These are phyloP conservation scores for Psilocybe cyanescens DNA, from an alignment of 768 basidiomycete species.

Conservation along the genomic window DNA sequence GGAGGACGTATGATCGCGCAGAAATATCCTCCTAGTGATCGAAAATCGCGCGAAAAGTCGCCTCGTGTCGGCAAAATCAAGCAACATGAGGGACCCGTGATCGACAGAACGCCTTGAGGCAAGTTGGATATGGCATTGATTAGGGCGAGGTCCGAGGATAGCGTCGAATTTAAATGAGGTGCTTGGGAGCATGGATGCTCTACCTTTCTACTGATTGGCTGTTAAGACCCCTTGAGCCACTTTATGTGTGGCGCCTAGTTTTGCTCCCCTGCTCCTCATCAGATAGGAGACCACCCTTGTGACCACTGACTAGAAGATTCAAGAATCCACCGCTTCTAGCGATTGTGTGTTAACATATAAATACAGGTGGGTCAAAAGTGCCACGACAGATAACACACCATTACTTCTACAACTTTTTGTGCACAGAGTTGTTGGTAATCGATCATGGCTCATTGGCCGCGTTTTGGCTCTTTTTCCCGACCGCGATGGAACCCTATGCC, in stretches of 20 bases:
- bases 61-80: slow-evolving; percentile 26
- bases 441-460: slow-evolving; percentile 19
- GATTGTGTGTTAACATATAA: background rate
- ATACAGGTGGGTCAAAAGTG: background rate
- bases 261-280: background rate
- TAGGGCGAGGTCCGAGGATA: slow-evolving; percentile 24
- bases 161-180: slow-evolving; percentile 17
- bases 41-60: slow-evolving; percentile 7
- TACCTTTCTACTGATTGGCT: background rate
- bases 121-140: slow-evolving; percentile 10
- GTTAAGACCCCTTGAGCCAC: background rate
- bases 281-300: background rate
- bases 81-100: background rate
- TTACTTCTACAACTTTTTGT: background rate
- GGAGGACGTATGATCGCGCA: background rate
- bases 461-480: slow-evolving; percentile 16
- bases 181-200: background rate
- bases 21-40: background rate
- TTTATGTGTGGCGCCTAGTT: background rate
- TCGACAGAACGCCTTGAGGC: slow-evolving; percentile 17
- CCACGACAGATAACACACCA: background rate
- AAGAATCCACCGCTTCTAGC: background rate
- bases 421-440: background rate
- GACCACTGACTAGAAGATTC: background rate
- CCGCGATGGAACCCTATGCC: slow-evolving; percentile 17